Evolutionary conservation across 163 green algal species (phyloP), one percentile per base, ranked within the genome.

Genomic region (Dunaliella salina): DNA sequence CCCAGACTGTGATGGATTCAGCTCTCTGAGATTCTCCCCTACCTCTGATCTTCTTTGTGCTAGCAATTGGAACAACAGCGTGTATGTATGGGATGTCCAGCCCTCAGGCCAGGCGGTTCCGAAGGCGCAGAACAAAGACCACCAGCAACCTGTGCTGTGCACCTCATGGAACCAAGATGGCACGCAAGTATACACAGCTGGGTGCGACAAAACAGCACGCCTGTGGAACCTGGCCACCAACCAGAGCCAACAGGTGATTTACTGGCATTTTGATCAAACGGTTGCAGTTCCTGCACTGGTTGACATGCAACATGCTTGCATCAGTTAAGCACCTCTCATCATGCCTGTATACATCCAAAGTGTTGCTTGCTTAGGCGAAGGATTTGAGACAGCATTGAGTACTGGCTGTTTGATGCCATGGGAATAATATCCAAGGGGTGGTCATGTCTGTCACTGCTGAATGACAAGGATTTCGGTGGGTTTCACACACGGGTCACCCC

Each of bases 181-280:
- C 40, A 91, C 86, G 32, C 90, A 90, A 26, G 87, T 93, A 11
- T 94, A 90, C 86, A 90, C 90, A 81, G 92, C 92, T 12, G 92
- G 94, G 72, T 96, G 93, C 83, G 96, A 99, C 91, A 98, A 98
- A 63, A 91, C 93, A n/a, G 97, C 95, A 3, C 97, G 97, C 88
- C 94, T 98, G 86, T 99, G 97, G 97, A 94, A 96, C 87, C 90
- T 99, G 33, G 91, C 90, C 20, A 96, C 93, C 67, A 95, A 96
- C 87, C 92, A 97, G 85, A 87, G 90, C 59, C 89, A 93, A 85
- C 89, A 94, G 84, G 92, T 95, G 24, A 30, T 29, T 69, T 71
- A 17, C 35, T 79, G 80, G n/a, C 40, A 50, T 3, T 50, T 50
- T 50, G 40, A 50, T 50, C 40, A 50, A n/a, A n/a, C n/a, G n/a